Evolutionary conservation across 495 filamentous ascomycete species (phyloP).

Genomic region (Trichoderma virens): DNA sequence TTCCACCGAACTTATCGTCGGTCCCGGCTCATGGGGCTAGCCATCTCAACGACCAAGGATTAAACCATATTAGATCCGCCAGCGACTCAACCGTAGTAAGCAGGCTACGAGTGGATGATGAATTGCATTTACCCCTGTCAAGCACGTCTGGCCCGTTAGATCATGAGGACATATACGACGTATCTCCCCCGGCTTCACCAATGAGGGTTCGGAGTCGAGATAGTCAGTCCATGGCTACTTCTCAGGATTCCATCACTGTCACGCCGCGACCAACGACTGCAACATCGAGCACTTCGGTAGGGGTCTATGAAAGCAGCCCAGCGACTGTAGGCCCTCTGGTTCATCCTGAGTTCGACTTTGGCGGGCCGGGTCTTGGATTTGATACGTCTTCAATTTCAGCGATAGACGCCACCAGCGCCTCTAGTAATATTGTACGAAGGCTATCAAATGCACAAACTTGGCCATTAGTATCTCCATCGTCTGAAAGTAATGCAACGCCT

Average conservation of each 20-base stretch:
- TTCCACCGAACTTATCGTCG: constrained; percentile 6
- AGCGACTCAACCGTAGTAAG: constrained; percentile 11
- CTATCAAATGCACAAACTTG: constrained; percentile 38
- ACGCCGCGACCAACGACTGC: background rate
- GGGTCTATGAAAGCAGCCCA: constrained; percentile 12
- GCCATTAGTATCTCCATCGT: constrained; percentile 23
- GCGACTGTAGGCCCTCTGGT: constrained; percentile 7
- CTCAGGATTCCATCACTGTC: background rate
- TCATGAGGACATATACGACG: constrained; percentile 45
- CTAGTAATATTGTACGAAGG: constrained; percentile 13
- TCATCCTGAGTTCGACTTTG: background rate
- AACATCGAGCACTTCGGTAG: background rate
- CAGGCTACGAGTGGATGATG: constrained; percentile 16
- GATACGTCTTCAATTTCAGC: background rate
- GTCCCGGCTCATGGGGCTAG: background rate
- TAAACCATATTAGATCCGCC: constrained; percentile 7
- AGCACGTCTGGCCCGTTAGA: constrained; percentile 16
- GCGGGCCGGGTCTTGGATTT: background rate
- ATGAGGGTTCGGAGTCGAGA: background rate
- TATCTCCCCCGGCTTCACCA: constrained; percentile 45
- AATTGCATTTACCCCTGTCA: constrained; percentile 12
- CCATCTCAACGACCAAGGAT: background rate
- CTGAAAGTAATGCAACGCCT: constrained; percentile 17
- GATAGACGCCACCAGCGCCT: background rate
- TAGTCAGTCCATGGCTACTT: background rate